Percentiles rank a stretch among this genome's conserved stretches.
These are phyloP conservation scores for Pseudogymnoascus sp. DNA, from an alignment of 2,329 filamentous ascomycete species.

Conservation along the genomic window DNA sequence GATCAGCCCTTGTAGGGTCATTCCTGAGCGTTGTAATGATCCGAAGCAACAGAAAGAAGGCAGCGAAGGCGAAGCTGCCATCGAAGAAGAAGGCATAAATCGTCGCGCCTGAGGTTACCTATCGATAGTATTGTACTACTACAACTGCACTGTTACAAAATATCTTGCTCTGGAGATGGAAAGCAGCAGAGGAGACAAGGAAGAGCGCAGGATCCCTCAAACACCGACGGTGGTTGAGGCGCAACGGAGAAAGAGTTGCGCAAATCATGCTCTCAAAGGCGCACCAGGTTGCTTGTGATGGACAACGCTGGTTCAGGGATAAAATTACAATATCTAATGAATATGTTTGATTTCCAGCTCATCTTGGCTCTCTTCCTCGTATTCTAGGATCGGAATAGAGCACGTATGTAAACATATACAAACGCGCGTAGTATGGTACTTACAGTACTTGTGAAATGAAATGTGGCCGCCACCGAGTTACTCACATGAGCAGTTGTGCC, in stretches of 20 bases:
- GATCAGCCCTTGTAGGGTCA: conserved; percentile 86
- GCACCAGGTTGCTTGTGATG: neutral
- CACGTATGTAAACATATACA: neutral
- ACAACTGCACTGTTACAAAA: neutral
- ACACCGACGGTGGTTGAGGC: neutral
- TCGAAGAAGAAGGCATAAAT: conserved; percentile 73
- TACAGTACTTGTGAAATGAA: neutral
- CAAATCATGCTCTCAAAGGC: neutral
- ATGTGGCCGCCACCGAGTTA: conserved; percentile 5
- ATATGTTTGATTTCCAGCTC: neutral
- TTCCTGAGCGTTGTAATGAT: conserved; percentile 98
- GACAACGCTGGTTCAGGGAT: conserved; percentile 5
- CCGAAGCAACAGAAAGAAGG: conserved; percentile 95
- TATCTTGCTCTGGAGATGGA: neutral
- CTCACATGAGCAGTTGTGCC: conserved; percentile 6
- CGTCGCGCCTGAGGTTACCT: neutral
- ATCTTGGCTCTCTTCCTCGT: neutral
- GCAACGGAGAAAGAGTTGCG: neutral
- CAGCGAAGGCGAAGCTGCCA: conserved; percentile 80
- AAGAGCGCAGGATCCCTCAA: neutral
- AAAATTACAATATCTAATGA: conserved; percentile 7
- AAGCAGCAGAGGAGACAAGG: neutral
- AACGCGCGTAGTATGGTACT: neutral
- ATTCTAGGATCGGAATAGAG: neutral
- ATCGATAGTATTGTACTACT: neutral